Conservation (phyloP, 2,329 filamentous ascomycete genomes). For the Verruconis gallopava region DNA sequence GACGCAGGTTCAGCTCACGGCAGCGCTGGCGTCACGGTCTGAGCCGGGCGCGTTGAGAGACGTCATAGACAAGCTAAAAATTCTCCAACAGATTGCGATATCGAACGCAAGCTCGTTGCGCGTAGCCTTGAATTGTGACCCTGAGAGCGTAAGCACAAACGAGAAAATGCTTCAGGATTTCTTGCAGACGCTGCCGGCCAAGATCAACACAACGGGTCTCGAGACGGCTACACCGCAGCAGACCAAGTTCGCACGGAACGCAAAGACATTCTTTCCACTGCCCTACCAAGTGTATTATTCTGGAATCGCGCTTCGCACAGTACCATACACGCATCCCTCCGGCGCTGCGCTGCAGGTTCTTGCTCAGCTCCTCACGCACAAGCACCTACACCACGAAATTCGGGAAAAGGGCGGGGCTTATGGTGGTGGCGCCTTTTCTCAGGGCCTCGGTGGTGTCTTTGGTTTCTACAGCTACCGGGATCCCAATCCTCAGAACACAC, state of each 20-base stretch:
- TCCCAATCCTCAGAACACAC: constrained; percentile 80
- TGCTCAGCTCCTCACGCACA: constrained; percentile 85
- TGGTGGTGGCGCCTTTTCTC: constrained; percentile 77
- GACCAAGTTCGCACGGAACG: constrained; percentile 18
- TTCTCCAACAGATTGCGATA: constrained; percentile 69
- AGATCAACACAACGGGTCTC: not conserved
- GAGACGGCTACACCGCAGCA: not conserved
- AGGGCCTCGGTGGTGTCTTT: constrained; percentile 70
- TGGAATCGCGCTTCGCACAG: constrained; percentile 66
- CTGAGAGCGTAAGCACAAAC: constrained; percentile 58
- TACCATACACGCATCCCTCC: constrained; percentile 63
- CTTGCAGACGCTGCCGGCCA: constrained; percentile 44
- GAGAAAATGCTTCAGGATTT: constrained; percentile 59
- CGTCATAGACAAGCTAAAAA: constrained; percentile 70
- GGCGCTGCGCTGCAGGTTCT: constrained; percentile 78
- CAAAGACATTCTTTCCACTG: constrained; percentile 79
- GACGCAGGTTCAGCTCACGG: constrained; percentile 75
- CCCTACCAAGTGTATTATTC: constrained; percentile 98
- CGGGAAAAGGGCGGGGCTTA: constrained; percentile 96
- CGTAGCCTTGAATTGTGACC: constrained; percentile 73
- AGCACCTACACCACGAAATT: constrained; percentile 93
- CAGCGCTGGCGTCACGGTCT: constrained; percentile 60
- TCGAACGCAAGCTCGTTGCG: constrained; percentile 56
- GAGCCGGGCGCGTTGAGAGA: constrained; percentile 58
- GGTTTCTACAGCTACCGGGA: constrained; percentile 96